Evolutionary conservation across 83 land plant species (phyloP), one percentile per base, ranked within the genome.

Genomic region (Diphasiastrum complanatum): DNA sequence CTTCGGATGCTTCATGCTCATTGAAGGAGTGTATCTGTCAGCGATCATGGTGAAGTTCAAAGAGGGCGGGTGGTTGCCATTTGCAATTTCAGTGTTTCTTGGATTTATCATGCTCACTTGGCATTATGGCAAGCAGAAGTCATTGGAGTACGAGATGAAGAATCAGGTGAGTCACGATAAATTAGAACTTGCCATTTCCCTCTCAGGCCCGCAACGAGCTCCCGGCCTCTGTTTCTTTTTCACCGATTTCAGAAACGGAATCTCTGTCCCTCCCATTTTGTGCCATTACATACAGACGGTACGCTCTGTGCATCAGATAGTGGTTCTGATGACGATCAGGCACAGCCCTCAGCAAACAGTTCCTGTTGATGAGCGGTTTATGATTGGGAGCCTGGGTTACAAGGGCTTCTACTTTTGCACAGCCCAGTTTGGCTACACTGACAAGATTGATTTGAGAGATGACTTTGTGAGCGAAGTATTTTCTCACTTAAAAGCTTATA

Each of bases 291-390:
- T 47, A 3, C 3, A 12, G 24, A 47, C 2, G 5, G 24, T 25
- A 47, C 49, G 24, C 24, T 47, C 49, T 47, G 5, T 47, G 2
- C 49, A 47, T 47, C 49, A 47, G 24, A 25, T 47, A 10, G 49
- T 47, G 49, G 49, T 47, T 2, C 24, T 47, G 24, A 10, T 25
- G n/a, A n/a, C n/a, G n/a, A n/a, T n/a, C n/a, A n/a, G n/a, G n/a
- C n/a, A n/a, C n/a, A n/a, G n/a, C n/a, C n/a, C n/a, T n/a, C n/a
- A n/a, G n/a, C n/a, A n/a, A n/a, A n/a, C n/a, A n/a, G n/a, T n/a
- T n/a, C n/a, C n/a, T n/a, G n/a, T n/a, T n/a, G n/a, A n/a, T n/a
- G n/a, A n/a, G n/a, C n/a, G n/a, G n/a, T n/a, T n/a, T n/a, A n/a
- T n/a, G n/a, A n/a, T n/a, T n/a, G n/a, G n/a, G n/a, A n/a, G n/a